These are phyloP conservation scores for Botryosphaeria dothidea DNA, from an alignment of 2,329 filamentous ascomycete species.

Conservation along the genomic window DNA sequence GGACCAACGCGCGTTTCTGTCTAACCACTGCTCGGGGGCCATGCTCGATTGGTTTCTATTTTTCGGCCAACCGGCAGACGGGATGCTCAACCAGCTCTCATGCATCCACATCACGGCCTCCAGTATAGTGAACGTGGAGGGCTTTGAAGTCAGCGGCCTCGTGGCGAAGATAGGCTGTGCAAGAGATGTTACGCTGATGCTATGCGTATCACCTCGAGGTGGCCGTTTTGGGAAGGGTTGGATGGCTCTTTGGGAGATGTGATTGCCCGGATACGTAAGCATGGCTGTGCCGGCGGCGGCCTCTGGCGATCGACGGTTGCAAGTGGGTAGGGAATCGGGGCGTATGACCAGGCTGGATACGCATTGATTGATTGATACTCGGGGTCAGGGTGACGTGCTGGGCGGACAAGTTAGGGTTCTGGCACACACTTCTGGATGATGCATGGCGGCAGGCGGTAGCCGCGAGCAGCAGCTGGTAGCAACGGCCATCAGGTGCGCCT, in stretches of 20 bases:
- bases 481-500: no score
- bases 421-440: not conserved
- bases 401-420: not conserved
- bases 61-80: no score
- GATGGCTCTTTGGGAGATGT: not conserved
- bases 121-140: not conserved
- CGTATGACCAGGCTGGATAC: not conserved
- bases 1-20: not conserved
- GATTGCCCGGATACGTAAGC: not conserved
- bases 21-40: not conserved
- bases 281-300: not conserved
- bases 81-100: no score
- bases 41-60: not conserved
- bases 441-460: not conserved
- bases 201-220: not conserved
- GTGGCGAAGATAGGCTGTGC: not conserved
- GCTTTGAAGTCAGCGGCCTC: not conserved
- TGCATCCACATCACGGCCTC: not conserved
- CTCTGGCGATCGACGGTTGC: not conserved
- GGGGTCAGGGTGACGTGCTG: not conserved
- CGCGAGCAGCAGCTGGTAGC: not conserved
- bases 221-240: not conserved
- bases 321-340: not conserved
- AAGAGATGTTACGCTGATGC: not conserved
- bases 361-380: not conserved